phyloP scores from a whole-genome alignment of 2,329 filamentous ascomycete species.

The Talaromyces funiculosus region DNA sequence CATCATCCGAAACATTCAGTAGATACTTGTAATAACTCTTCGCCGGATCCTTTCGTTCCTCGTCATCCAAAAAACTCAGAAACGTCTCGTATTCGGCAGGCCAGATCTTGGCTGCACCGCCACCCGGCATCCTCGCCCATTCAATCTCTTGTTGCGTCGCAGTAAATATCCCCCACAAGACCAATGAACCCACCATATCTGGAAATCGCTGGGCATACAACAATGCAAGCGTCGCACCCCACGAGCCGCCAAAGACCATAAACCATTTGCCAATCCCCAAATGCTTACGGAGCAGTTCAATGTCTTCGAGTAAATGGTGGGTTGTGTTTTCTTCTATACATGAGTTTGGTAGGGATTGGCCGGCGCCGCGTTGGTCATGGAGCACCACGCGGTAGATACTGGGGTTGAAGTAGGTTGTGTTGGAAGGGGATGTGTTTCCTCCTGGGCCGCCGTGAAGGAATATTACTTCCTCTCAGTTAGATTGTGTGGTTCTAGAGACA shows the following conservation, averaged over 20 bases:
- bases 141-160: background rate
- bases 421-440: constrained; percentile 29
- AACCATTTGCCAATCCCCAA: constrained; percentile 42
- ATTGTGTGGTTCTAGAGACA: background rate
- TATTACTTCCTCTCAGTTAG: constrained; percentile 22
- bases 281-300: constrained; percentile 40
- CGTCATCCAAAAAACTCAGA: background rate
- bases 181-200: constrained; percentile 32
- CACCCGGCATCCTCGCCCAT: background rate
- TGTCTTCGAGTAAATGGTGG: constrained; percentile 41
- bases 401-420: constrained; percentile 42
- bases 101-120: constrained; percentile 1
- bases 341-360: constrained; percentile 39
- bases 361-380: constrained; percentile 45
- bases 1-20: background rate
- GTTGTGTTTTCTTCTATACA: constrained; percentile 43
- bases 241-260: constrained; percentile 44
- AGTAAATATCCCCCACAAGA: constrained; percentile 41
- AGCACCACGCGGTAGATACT: constrained; percentile 42
- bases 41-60: background rate
- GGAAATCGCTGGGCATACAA: constrained; percentile 43
- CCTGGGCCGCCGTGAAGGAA: constrained; percentile 45
- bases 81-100: background rate
- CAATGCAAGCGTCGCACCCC: constrained; percentile 43
- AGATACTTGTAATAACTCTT: background rate